Evolutionary conservation across 1,284 basidiomycete genomes (phyloP), one percentile per base, ranked within the genome.

Genomic region (Sporisorium exsertum): DNA sequence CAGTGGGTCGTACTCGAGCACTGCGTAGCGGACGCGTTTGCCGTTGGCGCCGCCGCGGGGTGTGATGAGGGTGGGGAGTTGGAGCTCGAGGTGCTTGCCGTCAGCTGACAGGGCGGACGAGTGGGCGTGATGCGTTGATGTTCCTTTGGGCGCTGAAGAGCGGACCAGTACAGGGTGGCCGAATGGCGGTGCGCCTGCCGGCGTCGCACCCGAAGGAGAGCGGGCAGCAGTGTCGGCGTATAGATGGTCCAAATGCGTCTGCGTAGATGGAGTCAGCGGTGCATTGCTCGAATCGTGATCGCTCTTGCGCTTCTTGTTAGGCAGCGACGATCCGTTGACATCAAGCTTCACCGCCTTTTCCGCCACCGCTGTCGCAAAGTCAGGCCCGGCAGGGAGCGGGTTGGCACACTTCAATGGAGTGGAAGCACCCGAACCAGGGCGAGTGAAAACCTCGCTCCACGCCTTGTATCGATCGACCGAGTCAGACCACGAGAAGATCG

Each of bases 1-100:
- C 7, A 97, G 87, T 5, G 81, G 81, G 33, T 83, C 80, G 65
- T 83, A 83, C 64, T 83, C 81, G 49, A 83, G 68, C n/a, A 83
- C 80, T 13, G 64, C 62, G 42, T 37, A 83, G 59, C 83, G 66
- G 13, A 80, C 75, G 22, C 81, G 57, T 37, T 79, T 78, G 37
- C 74, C 79, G 40, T 69, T 62, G 4, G 61, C 56, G 7, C 67
- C 66, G n/a, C 62, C 55, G 6, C 72, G 64, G 12, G 81, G 81
- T 4, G 80, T 81, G 59, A 83, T 66, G 35, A 83, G 66, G 16
- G 81, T 81, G 27, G 80, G 81, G 12, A 83, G 74, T 32, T 73
- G 65, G 6, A 82, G 64, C 42, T 80, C 77, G 35, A 81, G 72
- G 33, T 70, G 59, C 7, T 42, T 67, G 18, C 79, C 79, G 51